Conservation (phyloP, 169 alveolate species). For the Blepharisma undulans region DNA sequence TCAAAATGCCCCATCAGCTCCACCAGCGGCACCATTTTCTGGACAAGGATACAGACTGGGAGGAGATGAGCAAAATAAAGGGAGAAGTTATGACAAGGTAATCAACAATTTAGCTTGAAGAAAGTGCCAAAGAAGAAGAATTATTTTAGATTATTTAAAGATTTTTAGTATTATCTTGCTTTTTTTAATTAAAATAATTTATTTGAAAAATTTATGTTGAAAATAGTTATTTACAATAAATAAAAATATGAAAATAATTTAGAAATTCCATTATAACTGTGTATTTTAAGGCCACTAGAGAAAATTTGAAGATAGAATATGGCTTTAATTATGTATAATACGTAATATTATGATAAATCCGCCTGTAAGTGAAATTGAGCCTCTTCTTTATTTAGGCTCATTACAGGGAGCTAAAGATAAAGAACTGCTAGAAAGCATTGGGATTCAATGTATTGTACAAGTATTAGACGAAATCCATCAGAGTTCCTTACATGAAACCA, state of each 20-base stretch:
- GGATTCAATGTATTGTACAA: background rate
- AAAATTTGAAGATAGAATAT: background rate
- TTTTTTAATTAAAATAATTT: no score
- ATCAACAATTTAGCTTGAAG: background rate
- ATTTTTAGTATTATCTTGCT: no score
- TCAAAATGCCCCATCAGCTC: background rate
- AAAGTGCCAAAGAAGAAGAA: background rate
- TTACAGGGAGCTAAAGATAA: background rate
- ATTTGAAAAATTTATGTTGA: background rate
- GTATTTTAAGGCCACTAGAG: background rate
- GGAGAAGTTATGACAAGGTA: background rate
- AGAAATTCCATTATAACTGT: background rate
- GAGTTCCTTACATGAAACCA: background rate
- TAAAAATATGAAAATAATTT: background rate
- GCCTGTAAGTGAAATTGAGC: background rate
- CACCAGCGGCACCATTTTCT: background rate
- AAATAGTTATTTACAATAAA: no score
- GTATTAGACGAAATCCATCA: background rate
- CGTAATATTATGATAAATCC: background rate
- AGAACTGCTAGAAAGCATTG: background rate
- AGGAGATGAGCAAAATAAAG: background rate
- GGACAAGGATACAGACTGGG: conserved; percentile 37
- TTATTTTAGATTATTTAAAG: background rate
- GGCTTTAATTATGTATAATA: background rate
- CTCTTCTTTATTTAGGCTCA: background rate